phyloP scores from a whole-genome alignment of 345 rosid genomes.

The Aurinia saxatilis region DNA sequence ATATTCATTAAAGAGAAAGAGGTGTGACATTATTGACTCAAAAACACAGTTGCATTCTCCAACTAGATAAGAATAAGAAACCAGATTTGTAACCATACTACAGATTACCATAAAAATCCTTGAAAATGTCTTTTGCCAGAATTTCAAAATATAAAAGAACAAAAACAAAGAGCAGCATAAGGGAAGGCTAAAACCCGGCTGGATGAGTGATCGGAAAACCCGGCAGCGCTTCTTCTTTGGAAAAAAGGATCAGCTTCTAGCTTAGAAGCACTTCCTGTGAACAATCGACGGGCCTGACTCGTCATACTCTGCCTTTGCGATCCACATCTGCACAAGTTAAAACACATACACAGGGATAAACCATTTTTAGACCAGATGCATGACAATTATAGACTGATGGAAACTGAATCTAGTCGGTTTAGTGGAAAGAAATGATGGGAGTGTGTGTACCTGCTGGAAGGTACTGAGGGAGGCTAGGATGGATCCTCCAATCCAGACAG shows the following conservation, averaged over 20 bases:
- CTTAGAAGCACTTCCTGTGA: conserved; percentile 91
- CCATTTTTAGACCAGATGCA: not conserved
- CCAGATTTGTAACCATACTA: conserved; percentile 5
- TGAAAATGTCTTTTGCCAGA: conserved; percentile 9
- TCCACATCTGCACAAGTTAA: conserved; percentile 68
- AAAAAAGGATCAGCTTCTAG: conserved; percentile 1
- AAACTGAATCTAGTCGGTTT: not conserved
- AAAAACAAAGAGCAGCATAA: conserved; percentile 12
- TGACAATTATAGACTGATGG: not conserved
- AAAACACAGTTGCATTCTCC: conserved; percentile 4
- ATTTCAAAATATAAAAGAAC: not conserved
- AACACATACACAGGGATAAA: not conserved
- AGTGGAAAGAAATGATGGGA: too few relatives aligned
- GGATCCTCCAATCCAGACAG: conserved; percentile 95
- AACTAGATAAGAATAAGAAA: not conserved
- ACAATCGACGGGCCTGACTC: conserved; percentile 94
- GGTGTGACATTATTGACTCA: conserved; percentile 11
- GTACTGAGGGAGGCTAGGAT: conserved; percentile 93
- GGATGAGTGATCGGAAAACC: conserved; percentile 5
- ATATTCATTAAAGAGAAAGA: conserved; percentile 6
- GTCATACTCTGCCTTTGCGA: conserved; percentile 87
- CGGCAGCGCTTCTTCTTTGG: conserved; percentile 7
- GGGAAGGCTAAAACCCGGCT: conserved; percentile 9
- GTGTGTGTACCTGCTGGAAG: conserved; percentile 69
- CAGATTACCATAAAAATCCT: conserved; percentile 11